Evolutionary conservation across 352 stramenopile species (phyloP).

Genomic region (Phytopythium kandeliae): DNA sequence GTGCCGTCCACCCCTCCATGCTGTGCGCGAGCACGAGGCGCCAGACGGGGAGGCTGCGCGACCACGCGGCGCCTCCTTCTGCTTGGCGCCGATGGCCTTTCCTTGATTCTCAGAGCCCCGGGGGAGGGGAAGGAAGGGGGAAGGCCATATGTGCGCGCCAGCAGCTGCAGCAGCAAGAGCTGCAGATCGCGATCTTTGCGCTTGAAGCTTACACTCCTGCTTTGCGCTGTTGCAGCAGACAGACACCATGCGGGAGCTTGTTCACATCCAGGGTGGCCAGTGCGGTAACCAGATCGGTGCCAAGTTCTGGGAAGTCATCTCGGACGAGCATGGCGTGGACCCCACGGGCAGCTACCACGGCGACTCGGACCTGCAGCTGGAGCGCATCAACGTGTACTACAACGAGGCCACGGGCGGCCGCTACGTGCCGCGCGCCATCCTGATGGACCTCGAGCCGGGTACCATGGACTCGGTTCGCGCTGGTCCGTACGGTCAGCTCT

Average conservation of each 20-base stretch:
- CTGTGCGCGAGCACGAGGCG: background rate
- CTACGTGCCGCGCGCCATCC: conserved; percentile 97
- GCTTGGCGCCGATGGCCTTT: background rate
- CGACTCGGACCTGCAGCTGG: conserved; percentile 95
- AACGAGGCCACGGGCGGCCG: conserved; percentile 96
- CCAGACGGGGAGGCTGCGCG: background rate
- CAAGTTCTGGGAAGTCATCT: conserved; percentile 98
- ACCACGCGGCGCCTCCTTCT: background rate
- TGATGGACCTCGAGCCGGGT: conserved; percentile 98
- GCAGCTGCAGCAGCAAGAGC: background rate
- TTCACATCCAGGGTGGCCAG: conserved; percentile 98
- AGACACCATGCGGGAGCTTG: conserved; percentile 92
- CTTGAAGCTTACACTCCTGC: conserved; percentile 5
- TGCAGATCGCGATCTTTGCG: background rate
- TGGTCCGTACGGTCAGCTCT: conserved; percentile 95
- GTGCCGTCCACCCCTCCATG: background rate
- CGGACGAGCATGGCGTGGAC: conserved; percentile 94
- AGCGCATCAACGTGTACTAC: conserved; percentile 99
- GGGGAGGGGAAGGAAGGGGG: background rate
- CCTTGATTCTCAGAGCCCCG: background rate
- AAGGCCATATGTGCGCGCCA: conserved; percentile 1
- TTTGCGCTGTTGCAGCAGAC: conserved; percentile 16
- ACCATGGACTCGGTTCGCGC: conserved; percentile 99
- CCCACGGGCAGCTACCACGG: conserved; percentile 91
- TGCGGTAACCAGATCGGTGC: conserved; percentile 99